Conservation (phyloP, 108 stramenopile genomes). For the Conticribra weissflogii region DNA sequence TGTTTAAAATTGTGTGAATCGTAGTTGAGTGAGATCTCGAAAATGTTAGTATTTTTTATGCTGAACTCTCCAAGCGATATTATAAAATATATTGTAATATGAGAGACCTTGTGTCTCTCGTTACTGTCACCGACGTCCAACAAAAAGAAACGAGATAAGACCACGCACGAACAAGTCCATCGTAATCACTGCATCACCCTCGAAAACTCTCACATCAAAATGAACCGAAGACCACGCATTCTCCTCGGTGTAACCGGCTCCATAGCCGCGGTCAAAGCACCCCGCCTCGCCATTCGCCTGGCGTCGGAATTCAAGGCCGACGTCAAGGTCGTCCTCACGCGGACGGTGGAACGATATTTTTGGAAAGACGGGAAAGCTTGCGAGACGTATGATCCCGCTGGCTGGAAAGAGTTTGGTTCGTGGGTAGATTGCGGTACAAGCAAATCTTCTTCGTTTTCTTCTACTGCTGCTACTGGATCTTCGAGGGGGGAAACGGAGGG, state of each 20-base stretch:
- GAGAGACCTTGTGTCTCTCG: too few species aligned
- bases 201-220: background rate
- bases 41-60: too few species aligned
- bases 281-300: slow-evolving; percentile 78
- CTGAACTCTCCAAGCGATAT: too few species aligned
- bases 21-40: too few species aligned
- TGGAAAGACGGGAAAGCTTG: slow-evolving; percentile 57
- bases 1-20: too few species aligned
- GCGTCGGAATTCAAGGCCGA: slow-evolving; percentile 35
- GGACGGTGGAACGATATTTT: slow-evolving; percentile 70
- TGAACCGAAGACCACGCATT: slow-evolving; percentile 37
- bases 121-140: too few species aligned
- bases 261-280: slow-evolving; percentile 89
- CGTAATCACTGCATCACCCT: background rate
- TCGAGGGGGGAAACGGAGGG: slow-evolving; percentile 1
- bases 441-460: too few species aligned
- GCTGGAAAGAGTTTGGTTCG: slow-evolving; percentile 56
- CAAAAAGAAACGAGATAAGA: too few species aligned
- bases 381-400: slow-evolving; percentile 53
- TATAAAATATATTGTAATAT: too few species aligned
- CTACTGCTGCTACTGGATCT: background rate
- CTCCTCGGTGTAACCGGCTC: slow-evolving; percentile 86
- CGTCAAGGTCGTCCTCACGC: slow-evolving; percentile 69
- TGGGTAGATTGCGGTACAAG: background rate
- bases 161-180: background rate